Evolutionary conservation across 2,329 filamentous ascomycete species (phyloP).

Genomic region (Penicillium frequentans): DNA sequence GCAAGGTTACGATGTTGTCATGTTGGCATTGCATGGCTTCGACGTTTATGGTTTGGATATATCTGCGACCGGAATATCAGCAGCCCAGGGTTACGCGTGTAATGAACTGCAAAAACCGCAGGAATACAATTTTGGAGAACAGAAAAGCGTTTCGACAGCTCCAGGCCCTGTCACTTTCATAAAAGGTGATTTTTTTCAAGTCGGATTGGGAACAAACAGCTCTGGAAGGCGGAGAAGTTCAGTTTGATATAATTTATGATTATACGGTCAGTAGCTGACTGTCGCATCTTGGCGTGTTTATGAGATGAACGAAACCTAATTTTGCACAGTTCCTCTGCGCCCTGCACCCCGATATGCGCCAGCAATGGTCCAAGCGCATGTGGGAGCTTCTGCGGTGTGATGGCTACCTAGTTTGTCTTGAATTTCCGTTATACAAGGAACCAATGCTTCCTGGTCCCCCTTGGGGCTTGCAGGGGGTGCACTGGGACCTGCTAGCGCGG

Average conservation of each 20-base stretch:
- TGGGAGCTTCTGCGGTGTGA: slow-evolving; percentile 48
- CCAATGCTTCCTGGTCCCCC: slow-evolving; percentile 38
- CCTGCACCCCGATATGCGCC: slow-evolving; percentile 54
- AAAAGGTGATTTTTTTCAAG: slow-evolving; percentile 66
- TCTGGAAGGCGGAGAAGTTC: background rate
- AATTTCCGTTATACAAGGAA: slow-evolving; percentile 45
- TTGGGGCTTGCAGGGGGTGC: slow-evolving; percentile 39
- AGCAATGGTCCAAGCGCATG: slow-evolving; percentile 57
- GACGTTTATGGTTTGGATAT: slow-evolving; percentile 32
- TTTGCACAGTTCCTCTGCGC: slow-evolving; percentile 61
- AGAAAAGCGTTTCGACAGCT: background rate
- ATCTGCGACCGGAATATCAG: slow-evolving; percentile 24
- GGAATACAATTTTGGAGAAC: slow-evolving; percentile 19
- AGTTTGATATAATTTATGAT: slow-evolving; percentile 67
- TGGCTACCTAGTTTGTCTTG: slow-evolving; percentile 57
- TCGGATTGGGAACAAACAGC: slow-evolving; percentile 54
- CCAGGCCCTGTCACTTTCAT: slow-evolving; percentile 57
- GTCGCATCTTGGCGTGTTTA: background rate
- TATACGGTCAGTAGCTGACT: slow-evolving; percentile 56
- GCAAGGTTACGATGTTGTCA: slow-evolving; percentile 34
- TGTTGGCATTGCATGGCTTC: slow-evolving; percentile 34
- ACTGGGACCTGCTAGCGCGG: slow-evolving; percentile 36
- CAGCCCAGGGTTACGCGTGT: slow-evolving; percentile 21
- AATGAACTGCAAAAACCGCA: slow-evolving; percentile 16
- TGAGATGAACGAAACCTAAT: background rate